Evolutionary conservation across 306 rosid genomes (phyloP), one percentile per base, ranked within the genome.

Genomic region (Luffa aegyptiaca): DNA sequence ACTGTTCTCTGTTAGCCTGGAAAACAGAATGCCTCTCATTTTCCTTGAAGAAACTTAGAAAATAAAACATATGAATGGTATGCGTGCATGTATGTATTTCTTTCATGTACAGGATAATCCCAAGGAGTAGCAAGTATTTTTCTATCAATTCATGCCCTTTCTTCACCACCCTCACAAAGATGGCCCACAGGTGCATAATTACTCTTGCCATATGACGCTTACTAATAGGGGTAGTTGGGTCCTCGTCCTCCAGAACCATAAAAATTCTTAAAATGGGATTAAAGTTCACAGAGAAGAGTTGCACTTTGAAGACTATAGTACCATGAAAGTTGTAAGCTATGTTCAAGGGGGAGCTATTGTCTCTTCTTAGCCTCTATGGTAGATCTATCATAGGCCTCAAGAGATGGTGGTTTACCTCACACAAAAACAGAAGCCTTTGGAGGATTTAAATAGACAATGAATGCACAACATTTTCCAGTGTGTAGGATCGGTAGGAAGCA

Each of bases 1-100:
- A 84, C 88, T 95, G 98, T 83, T 95, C 98, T 82, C 93, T 92
- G 81, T 87, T 92, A 86, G 97, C 89, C 97, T 95, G 93, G 46
- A 63, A 84, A 62, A 83, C 42, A 83, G 45, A 56, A 74, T 52
- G 13, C 21, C 44, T 65, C 59, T 20, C 79, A 5, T 55, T 48
- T 45, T 75, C 82, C 72, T 61, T 83, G n/a, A 71, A 46, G 49
- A 65, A 26, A 26, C 31, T 26, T 26, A 26, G 31, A 26, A 57
- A 71, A 51, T 62, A 14, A n/a, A 65, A 65, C 44, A 64, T 64
- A 57, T 56, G 62, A 8, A 17, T n/a, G 33, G 3, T 56, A 10
- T 41, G 13, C 49, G 17, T 66, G 13, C 49, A 39, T 66, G 74
- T 66, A 68, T 16, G 14, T 39, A 41, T 39, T 66, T 65, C 49